These are phyloP conservation scores for Musa balbisiana DNA, from an alignment of 202 grass and related monocot species.

Conservation along the genomic window DNA sequence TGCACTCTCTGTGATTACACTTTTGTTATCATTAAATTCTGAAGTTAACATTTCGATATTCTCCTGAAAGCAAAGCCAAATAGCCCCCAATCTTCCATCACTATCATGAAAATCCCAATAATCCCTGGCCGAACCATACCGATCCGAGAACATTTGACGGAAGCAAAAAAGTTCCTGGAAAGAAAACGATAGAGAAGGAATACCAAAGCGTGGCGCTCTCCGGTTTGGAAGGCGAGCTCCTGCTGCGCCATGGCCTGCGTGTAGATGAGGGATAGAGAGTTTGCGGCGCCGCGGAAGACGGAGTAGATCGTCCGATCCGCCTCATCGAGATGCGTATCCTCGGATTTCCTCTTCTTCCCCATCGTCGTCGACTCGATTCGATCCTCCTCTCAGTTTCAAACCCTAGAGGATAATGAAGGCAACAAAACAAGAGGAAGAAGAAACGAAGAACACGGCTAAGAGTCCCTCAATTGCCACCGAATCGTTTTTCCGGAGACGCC, in stretches of 20 bases:
- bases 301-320: slow-evolving; percentile 52
- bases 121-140: not conserved
- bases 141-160: too few species aligned
- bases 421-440: not conserved
- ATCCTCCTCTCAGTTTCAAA: not conserved
- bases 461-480: not conserved
- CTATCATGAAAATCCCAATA: not conserved
- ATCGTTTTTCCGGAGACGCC: too few species aligned
- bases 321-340: slow-evolving; percentile 24
- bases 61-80: not conserved
- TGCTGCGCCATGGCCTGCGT: slow-evolving; percentile 38
- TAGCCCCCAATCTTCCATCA: not conserved
- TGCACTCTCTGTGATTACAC: too few species aligned
- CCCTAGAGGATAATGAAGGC: not conserved
- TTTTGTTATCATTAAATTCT: too few species aligned
- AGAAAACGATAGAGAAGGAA: not conserved
- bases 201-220: slow-evolving; percentile 40
- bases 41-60: too few species aligned
- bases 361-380: slow-evolving; percentile 19
- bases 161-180: not conserved
- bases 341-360: slow-evolving; percentile 43
- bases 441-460: too few species aligned
- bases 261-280: slow-evolving; percentile 62
- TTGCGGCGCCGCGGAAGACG: slow-evolving; percentile 44
- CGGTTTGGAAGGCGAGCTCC: slow-evolving; percentile 38